A percentile compares a stretch with the other conserved stretches of the same genome.
phyloP scores from a whole-genome alignment of 2,329 filamentous ascomycete species.

The Rhynchosporium agropyri region DNA sequence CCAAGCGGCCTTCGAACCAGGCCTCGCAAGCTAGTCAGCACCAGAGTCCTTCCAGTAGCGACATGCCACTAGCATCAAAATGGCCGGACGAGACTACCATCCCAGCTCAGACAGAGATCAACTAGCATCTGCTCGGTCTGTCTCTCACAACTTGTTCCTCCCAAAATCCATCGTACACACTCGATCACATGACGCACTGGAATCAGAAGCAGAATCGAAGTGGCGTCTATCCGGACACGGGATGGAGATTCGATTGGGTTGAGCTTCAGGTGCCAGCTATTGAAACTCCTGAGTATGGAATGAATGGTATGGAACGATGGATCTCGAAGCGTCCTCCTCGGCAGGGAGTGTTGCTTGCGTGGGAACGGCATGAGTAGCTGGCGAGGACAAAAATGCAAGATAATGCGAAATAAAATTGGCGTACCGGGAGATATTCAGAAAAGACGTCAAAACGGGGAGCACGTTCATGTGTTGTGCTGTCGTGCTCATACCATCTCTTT shows the following conservation, averaged over 20 bases:
- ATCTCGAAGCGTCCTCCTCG: not conserved
- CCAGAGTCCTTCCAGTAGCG: conserved; percentile 5
- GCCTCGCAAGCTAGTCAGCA: conserved; percentile 16
- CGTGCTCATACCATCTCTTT: not conserved
- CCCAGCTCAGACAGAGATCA: conserved; percentile 5
- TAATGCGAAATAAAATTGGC: too few species aligned
- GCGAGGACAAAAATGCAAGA: not conserved
- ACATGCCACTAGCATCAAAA: conserved; percentile 15
- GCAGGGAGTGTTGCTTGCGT: conserved; percentile 5
- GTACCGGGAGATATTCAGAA: too few species aligned
- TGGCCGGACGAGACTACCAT: conserved; percentile 16
- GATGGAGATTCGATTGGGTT: not conserved
- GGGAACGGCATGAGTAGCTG: not conserved
- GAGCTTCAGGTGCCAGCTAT: not conserved
- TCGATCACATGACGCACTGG: not conserved
- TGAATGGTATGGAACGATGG: not conserved
- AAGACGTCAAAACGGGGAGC: too few species aligned
- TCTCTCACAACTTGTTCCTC: not conserved
- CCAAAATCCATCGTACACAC: not conserved
- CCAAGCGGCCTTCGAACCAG: not conserved
- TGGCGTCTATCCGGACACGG: not conserved
- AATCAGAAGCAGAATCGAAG: not conserved
- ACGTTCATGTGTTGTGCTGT: not conserved
- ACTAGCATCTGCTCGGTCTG: conserved; percentile 20
- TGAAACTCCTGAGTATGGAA: not conserved